A percentile compares a stretch with the other conserved stretches of the same genome.
phyloP scores from a whole-genome alignment of 192 early-diverging fungal species.

The Helicostylum pulchrum region DNA sequence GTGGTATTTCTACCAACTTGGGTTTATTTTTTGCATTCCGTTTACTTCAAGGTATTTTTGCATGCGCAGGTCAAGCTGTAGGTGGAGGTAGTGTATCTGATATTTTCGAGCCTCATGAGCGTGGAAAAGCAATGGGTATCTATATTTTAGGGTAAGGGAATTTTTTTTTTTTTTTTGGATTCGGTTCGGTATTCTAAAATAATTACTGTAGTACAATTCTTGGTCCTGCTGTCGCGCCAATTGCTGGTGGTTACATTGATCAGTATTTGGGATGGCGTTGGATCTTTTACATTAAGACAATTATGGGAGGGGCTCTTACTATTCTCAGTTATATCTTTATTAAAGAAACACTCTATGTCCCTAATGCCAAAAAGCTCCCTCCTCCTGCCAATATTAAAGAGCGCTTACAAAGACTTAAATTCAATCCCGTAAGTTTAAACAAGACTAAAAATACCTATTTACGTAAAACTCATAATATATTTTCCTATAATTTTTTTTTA shows the following conservation, averaged over 20 bases:
- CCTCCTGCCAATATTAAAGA: constrained; percentile 4
- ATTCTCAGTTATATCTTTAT: constrained; percentile 49
- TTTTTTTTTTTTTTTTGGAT: background rate
- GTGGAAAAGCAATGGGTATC: constrained; percentile 32
- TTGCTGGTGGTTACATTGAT: constrained; percentile 37
- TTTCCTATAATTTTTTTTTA: background rate
- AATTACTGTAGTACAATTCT: constrained; percentile 26
- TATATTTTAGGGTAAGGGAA: constrained; percentile 27
- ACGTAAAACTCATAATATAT: background rate
- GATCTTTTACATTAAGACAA: constrained; percentile 57
- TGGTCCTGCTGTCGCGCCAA: constrained; percentile 38
- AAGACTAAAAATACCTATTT: background rate
- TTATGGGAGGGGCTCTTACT: constrained; percentile 48
- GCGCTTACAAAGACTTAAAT: constrained; percentile 21
- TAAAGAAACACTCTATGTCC: constrained; percentile 52
- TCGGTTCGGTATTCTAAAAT: background rate
- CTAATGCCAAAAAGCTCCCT: background rate
- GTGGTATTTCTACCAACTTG: constrained; percentile 27
- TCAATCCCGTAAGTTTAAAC: constrained; percentile 21
- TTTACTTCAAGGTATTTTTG: constrained; percentile 30
- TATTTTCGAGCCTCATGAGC: constrained; percentile 31
- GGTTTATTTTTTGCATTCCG: constrained; percentile 33
- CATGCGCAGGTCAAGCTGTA: constrained; percentile 27
- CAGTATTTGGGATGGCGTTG: constrained; percentile 38
- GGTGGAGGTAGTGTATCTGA: constrained; percentile 41